These are phyloP conservation scores for Fusarium sp. DNA, from an alignment of 2,329 filamentous ascomycete species.

Conservation along the genomic window DNA sequence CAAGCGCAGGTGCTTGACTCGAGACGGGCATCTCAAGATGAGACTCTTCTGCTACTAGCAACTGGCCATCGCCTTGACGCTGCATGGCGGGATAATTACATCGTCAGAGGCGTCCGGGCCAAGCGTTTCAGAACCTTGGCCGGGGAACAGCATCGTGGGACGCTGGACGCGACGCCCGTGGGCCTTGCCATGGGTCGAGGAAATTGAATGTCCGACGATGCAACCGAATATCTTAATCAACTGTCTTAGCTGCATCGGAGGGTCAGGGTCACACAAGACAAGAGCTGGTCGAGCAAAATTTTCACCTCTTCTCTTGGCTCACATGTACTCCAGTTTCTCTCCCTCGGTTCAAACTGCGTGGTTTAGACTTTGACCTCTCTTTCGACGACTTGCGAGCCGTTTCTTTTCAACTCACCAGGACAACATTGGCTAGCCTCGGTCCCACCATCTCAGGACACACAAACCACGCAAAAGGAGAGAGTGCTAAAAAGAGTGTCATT, in stretches of 20 bases:
- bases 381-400: background rate
- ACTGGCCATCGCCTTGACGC: constrained; percentile 7
- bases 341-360: background rate
- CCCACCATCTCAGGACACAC: constrained; percentile 29
- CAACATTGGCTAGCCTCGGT: constrained; percentile 2
- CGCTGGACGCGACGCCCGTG: constrained; percentile 29
- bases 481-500: constrained; percentile 31
- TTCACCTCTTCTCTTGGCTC: constrained; percentile 4
- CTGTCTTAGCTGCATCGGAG: constrained; percentile 1
- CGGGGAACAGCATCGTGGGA: constrained; percentile 24
- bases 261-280: constrained; percentile 15
- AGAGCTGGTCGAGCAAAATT: background rate
- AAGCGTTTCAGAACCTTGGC: constrained; percentile 42
- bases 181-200: constrained; percentile 28
- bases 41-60: background rate
- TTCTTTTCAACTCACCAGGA: constrained; percentile 10
- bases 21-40: background rate
- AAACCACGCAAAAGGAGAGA: constrained; percentile 41
- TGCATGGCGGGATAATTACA: constrained; percentile 27
- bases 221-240: constrained; percentile 19
- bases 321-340: constrained; percentile 9
- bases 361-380: background rate
- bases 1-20: constrained; percentile 1
- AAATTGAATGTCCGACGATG: constrained; percentile 39
- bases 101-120: constrained; percentile 23